Evolutionary conservation across 768 basidiomycete species (phyloP).

Genomic region (Mrakia gelida): DNA sequence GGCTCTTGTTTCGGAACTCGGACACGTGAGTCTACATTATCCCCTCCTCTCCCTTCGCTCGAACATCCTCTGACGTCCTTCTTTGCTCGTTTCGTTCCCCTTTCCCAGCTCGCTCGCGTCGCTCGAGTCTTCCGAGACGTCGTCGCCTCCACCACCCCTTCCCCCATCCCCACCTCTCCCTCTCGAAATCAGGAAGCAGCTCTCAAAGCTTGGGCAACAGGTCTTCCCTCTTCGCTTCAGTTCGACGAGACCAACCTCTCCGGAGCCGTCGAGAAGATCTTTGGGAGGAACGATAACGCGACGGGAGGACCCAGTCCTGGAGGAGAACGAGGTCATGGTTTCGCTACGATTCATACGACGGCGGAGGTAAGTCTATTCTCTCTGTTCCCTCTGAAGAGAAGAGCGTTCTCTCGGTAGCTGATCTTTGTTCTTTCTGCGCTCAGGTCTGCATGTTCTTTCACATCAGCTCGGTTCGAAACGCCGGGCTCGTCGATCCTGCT

Average conservation of each 20-base stretch:
- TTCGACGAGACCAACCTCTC: conserved; percentile 29
- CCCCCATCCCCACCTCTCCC: neutral
- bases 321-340: conserved; percentile 21
- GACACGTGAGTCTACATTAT: conserved; percentile 12
- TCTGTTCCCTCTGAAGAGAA: no score
- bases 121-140: conserved; percentile 23
- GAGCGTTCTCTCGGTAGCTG: neutral
- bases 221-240: conserved; percentile 13
- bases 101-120: conserved; percentile 26
- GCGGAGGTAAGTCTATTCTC: conserved; percentile 9
- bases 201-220: conserved; percentile 25
- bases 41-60: no score
- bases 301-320: neutral
- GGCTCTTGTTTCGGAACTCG: conserved; percentile 18
- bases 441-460: conserved; percentile 28
- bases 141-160: conserved; percentile 8
- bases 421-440: neutral
- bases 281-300: conserved; percentile 7
- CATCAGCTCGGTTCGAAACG: neutral
- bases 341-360: conserved; percentile 21
- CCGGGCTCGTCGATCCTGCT: neutral
- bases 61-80: neutral
- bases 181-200: conserved; percentile 24
- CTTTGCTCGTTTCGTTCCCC: neutral
- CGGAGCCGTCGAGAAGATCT: conserved; percentile 24